Base-by-base conservation (phyloP, 352 stramenopile species). In the Plasmopara viticola region DNA sequence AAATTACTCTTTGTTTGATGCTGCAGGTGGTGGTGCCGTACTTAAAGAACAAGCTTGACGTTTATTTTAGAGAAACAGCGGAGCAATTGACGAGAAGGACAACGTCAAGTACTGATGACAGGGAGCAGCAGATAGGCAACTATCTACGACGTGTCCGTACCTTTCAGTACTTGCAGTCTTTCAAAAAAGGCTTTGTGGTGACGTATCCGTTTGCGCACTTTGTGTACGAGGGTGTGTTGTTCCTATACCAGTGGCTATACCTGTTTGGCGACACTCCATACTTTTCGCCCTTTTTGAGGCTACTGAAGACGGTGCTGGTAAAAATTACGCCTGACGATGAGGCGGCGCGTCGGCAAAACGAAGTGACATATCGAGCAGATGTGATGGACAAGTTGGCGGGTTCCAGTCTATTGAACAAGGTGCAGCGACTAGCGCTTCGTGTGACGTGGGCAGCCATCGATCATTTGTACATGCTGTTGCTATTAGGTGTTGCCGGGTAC, bases 191-290 rank as follows among this genome's bases (percentile, higher is more conserved):
- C 31, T 91, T 92, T 55, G 64, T 90, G 40, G 64, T 64, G 8
- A 59, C 62, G 18, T 94, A 94, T 50, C 84, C 84, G 20, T 84
- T 88, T 44, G 68, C 61, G 30, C 84, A 94, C 60, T 84, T 94
- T 60, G 62, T 52, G 5, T 91, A 90, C 54, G 78, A 94, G 71
- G 77, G 78, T 10, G 62, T 70, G 0, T 92, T 92, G 61, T 89
- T 94, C 54, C 29, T 90, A 17, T 90, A 91, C 52, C 75, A 94
- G 72, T 90, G 79, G 84, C 52, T 92, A 20, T 94, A 94, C 65
- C 50, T 94, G 50, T 86, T 94, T 61, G 81, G 79, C 20, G 78
- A 92, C 39, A 91, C 84, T 4, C 76, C 72, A 4, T 90, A 86
- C 44, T 94, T 94, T 50, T 87, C 84, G 6, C 84, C 84, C 3